Evolutionary conservation across 805 yeast genomes (phyloP).

Genomic region (Candida lessepsii): DNA sequence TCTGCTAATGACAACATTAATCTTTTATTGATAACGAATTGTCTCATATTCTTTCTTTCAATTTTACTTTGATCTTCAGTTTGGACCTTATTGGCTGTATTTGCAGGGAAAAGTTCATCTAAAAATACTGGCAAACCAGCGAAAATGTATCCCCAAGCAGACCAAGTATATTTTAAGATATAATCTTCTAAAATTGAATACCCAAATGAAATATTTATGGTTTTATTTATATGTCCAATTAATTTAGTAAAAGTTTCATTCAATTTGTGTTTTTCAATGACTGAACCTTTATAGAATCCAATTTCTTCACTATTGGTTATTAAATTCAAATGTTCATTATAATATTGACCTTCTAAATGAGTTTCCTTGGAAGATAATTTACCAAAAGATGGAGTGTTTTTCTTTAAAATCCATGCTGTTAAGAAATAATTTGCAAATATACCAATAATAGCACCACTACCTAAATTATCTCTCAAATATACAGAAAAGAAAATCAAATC

Average conservation of each 20-base stretch:
- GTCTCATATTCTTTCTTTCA: conserved; percentile 70
- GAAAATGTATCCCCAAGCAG: conserved; percentile 89
- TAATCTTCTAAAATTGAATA: conserved; percentile 82
- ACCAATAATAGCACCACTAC: conserved; percentile 81
- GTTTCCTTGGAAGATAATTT: conserved; percentile 70
- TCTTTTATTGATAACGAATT: conserved; percentile 86
- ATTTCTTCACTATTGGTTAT: conserved; percentile 91
- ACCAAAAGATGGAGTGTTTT: conserved; percentile 82
- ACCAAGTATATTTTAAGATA: conserved; percentile 88
- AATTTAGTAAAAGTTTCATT: conserved; percentile 56
- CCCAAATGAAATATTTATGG: conserved; percentile 57
- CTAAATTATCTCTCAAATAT: conserved; percentile 81
- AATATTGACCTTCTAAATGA: conserved; percentile 82
- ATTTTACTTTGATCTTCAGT: conserved; percentile 17
- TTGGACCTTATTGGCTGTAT: background rate
- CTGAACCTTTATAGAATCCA: conserved; percentile 88
- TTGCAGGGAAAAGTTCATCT: conserved; percentile 33
- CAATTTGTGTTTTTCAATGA: conserved; percentile 70
- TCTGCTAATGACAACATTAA: conserved; percentile 88
- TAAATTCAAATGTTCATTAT: conserved; percentile 79
- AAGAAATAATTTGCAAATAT: conserved; percentile 76
- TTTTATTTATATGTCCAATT: conserved; percentile 49
- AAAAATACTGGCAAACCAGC: conserved; percentile 86
- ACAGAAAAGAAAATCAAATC: conserved; percentile 82
- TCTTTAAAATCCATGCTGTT: conserved; percentile 73